phyloP scores from a whole-genome alignment of 164 flowering plant genomes.

The Taxillus chinensis region DNA sequence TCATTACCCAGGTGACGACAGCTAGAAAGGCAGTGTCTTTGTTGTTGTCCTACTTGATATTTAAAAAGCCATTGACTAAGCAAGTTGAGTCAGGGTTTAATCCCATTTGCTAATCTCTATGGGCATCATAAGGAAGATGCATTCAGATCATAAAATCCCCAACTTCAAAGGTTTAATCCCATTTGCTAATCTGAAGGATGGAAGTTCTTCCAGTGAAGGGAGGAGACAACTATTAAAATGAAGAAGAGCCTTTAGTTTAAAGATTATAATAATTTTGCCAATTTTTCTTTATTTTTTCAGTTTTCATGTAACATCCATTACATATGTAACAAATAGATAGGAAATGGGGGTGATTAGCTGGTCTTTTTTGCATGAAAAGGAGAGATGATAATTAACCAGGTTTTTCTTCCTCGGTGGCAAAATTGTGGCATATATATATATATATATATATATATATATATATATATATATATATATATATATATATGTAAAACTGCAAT shows the following conservation, averaged over 20 bases:
- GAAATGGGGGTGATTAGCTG: no score
- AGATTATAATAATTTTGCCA: not conserved
- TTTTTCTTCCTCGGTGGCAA: no score
- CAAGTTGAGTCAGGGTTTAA: slow-evolving; percentile 16
- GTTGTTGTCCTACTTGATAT: slow-evolving; percentile 73
- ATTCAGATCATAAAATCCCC: slow-evolving; percentile 10
- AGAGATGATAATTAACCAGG: no score
- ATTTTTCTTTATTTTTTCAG: not conserved
- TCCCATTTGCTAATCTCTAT: slow-evolving; percentile 16
- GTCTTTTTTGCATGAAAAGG: no score
- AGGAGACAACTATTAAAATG: not conserved
- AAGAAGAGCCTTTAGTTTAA: slow-evolving; percentile 5
- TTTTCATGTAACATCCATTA: no score
- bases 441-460: no score
- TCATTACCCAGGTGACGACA: slow-evolving; percentile 56
- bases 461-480: no score
- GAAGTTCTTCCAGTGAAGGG: not conserved
- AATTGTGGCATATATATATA: no score
- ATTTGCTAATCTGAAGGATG: not conserved
- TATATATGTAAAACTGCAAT: no score
- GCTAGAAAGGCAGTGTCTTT: slow-evolving; percentile 90
- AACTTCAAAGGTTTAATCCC: not conserved
- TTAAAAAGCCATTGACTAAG: slow-evolving; percentile 78
- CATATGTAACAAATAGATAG: no score
- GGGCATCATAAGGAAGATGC: slow-evolving; percentile 19